Conservation (phyloP, 225 moss, liverwort and hornwort genomes). For the Antitrichia curtipendula region DNA sequence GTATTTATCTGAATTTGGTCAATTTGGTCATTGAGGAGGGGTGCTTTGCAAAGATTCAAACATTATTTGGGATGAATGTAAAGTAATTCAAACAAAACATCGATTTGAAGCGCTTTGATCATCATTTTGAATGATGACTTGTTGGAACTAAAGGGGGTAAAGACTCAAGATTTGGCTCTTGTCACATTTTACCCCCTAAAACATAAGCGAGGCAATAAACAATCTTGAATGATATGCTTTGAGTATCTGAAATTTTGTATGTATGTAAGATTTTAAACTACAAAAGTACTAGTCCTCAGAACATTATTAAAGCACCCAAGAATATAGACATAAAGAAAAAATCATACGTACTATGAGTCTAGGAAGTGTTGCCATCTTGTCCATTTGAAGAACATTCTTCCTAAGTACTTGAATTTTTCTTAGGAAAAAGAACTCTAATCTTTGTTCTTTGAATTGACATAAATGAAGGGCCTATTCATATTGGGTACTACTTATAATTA, state of each 20-base stretch:
- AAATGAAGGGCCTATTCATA: no score
- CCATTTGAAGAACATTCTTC: not conserved
- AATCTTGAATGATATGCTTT: not conserved
- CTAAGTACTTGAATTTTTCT: not conserved
- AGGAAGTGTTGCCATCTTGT: not conserved
- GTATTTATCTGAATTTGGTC: not conserved
- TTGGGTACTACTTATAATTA: no score
- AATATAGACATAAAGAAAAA: not conserved
- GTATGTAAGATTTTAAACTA: no score
- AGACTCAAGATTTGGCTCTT: not conserved
- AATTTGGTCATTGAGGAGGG: not conserved
- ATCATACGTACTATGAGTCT: accelerated
- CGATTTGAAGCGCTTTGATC: not conserved
- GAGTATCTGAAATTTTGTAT: not conserved
- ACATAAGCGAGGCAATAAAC: accelerated
- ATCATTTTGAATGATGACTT: accelerated
- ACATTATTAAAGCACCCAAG: not conserved
- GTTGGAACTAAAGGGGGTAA: accelerated
- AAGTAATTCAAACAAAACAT: not conserved
- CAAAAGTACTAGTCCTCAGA: accelerated
- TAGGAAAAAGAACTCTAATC: accelerated
- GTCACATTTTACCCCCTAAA: not conserved
- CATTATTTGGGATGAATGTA: not conserved
- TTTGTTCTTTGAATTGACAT: accelerated
- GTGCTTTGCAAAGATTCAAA: not conserved